Conservation (phyloP, 176 grass and related monocot genomes). For the Carex cristatella region DNA sequence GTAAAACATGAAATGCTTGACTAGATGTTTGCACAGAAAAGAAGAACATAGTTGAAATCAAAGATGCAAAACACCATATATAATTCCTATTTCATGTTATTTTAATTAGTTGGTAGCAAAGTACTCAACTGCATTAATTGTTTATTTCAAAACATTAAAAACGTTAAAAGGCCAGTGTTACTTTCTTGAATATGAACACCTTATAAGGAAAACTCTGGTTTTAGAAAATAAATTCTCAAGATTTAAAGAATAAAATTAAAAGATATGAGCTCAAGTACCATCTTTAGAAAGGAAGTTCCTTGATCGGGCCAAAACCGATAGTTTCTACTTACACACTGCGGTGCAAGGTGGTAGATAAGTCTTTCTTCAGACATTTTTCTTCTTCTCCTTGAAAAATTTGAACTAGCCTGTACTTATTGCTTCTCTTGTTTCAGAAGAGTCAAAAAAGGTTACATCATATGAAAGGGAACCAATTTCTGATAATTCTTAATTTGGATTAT, state of each 20-base stretch:
- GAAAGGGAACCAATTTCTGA: neutral
- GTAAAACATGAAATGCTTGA: neutral
- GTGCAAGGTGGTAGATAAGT: neutral
- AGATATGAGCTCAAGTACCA: neutral
- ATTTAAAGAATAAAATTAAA: neutral
- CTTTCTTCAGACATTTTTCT: slow-evolving; percentile 13
- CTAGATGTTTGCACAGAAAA: neutral
- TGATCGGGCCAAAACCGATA: slow-evolving; percentile 9
- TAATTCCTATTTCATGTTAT: neutral
- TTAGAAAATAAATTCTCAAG: neutral
- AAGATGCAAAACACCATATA: neutral
- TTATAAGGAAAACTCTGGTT: neutral
- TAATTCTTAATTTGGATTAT: neutral
- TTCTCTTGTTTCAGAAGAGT: neutral
- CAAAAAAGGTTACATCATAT: slow-evolving; percentile 21
- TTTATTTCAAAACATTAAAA: neutral
- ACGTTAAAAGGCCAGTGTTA: neutral
- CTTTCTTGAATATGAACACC: neutral
- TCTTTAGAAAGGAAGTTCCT: slow-evolving; percentile 1
- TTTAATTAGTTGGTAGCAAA: neutral
- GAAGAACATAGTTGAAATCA: neutral
- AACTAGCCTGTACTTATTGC: slow-evolving; percentile 11
- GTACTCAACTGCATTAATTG: neutral
- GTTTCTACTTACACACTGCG: neutral
- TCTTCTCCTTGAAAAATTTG: neutral